A percentile compares a stretch with the other conserved stretches of the same genome.
Evolutionary conservation across 305 asterid species (phyloP).

Genomic region (Fraxinus sp.): DNA sequence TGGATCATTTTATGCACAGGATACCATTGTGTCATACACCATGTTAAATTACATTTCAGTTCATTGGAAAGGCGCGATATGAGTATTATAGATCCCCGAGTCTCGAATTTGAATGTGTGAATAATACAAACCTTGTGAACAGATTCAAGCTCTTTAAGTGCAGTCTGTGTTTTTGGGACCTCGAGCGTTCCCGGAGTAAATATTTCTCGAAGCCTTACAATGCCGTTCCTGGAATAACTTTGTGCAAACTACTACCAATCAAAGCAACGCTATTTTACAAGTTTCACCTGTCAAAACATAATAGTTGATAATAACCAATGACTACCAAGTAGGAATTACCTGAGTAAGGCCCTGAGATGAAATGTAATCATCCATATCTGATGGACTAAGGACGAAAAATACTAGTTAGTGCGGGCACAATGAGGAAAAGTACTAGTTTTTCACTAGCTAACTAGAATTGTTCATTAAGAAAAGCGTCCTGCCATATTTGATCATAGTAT

Average conservation of each 20-base stretch:
- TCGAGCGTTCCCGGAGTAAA: constrained; percentile 78
- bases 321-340: constrained; percentile 42
- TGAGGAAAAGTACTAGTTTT: background rate
- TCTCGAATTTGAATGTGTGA: background rate
- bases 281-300: constrained; percentile 2
- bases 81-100: background rate
- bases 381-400: constrained; percentile 60
- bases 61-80: background rate
- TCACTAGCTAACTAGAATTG: background rate
- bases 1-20: background rate
- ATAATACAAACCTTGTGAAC: constrained; percentile 75
- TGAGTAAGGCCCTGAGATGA: constrained; percentile 89
- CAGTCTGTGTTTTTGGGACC: constrained; percentile 73
- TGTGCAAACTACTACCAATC: constrained; percentile 64
- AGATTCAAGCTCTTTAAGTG: constrained; percentile 90
- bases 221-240: constrained; percentile 56
- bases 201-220: constrained; percentile 80
- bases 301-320: constrained; percentile 8
- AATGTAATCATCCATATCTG: constrained; percentile 73
- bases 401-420: constrained; percentile 11
- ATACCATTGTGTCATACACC: background rate
- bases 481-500: background rate
- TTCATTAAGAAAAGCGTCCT: background rate
- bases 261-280: constrained; percentile 17
- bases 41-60: background rate